phyloP scores from a whole-genome alignment of 2,329 filamentous ascomycete genomes.

The Cytospora piceicola region DNA sequence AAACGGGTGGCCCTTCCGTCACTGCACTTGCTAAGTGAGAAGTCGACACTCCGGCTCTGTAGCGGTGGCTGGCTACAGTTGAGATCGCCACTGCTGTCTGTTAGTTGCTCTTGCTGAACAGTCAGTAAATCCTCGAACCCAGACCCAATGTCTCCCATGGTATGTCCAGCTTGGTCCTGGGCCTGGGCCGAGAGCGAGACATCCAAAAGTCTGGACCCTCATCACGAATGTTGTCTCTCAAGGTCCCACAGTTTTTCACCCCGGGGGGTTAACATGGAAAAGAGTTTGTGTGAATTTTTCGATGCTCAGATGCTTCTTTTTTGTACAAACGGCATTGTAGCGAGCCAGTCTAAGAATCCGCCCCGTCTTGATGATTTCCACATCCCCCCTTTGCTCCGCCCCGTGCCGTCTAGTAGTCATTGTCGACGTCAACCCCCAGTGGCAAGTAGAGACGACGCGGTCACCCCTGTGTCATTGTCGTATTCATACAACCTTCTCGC shows the following conservation, averaged over 20 bases:
- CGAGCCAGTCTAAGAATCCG: slow-evolving; percentile 33
- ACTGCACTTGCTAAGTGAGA: too few relatives aligned
- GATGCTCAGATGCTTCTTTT: slow-evolving; percentile 32
- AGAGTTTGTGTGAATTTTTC: slow-evolving; percentile 28
- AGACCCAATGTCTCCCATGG: not conserved
- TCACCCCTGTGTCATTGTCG: slow-evolving; percentile 1
- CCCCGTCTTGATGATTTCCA: slow-evolving; percentile 20
- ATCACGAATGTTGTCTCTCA: not conserved
- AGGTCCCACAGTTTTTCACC: not conserved
- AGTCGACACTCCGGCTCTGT: too few relatives aligned
- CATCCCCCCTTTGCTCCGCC: slow-evolving; percentile 5
- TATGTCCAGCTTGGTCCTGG: not conserved
- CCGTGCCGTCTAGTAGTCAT: slow-evolving; percentile 27
- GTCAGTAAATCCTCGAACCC: too few relatives aligned
- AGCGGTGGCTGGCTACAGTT: too few relatives aligned
- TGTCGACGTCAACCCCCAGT: slow-evolving; percentile 10
- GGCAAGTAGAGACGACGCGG: slow-evolving; percentile 9
- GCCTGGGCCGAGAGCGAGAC: not conserved
- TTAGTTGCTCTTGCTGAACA: too few relatives aligned
- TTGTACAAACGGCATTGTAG: slow-evolving; percentile 35
- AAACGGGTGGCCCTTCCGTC: too few relatives aligned
- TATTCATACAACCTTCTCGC: slow-evolving; percentile 28
- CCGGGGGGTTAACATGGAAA: slow-evolving; percentile 30
- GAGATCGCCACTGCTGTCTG: too few relatives aligned
- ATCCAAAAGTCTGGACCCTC: not conserved